phyloP scores from a whole-genome alignment of 805 yeast species.

The Yarrowia porcina region DNA sequence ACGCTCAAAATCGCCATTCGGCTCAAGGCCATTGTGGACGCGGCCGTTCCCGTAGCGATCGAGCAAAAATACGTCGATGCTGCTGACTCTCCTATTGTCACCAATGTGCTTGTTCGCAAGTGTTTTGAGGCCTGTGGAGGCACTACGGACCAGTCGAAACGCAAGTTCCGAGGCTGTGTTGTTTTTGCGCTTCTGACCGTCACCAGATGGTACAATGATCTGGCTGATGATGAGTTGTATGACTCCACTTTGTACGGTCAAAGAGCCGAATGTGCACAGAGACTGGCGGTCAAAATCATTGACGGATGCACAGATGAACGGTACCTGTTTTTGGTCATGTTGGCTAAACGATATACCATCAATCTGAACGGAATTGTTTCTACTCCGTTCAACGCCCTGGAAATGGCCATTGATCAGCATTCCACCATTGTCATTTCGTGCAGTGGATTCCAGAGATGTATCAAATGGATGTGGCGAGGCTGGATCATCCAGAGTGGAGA shows the following conservation, averaged over 20 bases:
- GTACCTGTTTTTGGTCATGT: conserved; percentile 63
- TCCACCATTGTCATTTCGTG: conserved; percentile 73
- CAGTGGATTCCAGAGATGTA: conserved; percentile 78
- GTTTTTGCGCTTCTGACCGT: conserved; percentile 71
- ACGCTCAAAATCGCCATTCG: conserved; percentile 54
- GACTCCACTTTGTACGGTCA: conserved; percentile 61
- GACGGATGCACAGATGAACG: conserved; percentile 49
- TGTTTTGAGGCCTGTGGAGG: conserved; percentile 30
- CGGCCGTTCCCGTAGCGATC: conserved; percentile 64
- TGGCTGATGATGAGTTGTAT: conserved; percentile 57
- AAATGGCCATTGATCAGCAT: conserved; percentile 82
- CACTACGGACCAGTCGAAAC: not conserved
- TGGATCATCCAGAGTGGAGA: conserved; percentile 76
- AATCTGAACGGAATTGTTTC: conserved; percentile 59
- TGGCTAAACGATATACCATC: conserved; percentile 71
- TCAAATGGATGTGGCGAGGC: conserved; percentile 90
- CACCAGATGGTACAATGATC: conserved; percentile 70
- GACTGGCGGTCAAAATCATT: conserved; percentile 65
- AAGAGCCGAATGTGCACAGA: conserved; percentile 69
- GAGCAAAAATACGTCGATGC: conserved; percentile 48
- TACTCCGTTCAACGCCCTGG: conserved; percentile 70
- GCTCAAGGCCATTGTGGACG: conserved; percentile 68
- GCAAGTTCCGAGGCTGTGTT: conserved; percentile 38
- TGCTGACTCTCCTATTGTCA: conserved; percentile 56
- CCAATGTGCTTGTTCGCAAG: conserved; percentile 7